Base-by-base conservation (phyloP, 257 asterid genomes). In the Phtheirospermum japonicum region DNA sequence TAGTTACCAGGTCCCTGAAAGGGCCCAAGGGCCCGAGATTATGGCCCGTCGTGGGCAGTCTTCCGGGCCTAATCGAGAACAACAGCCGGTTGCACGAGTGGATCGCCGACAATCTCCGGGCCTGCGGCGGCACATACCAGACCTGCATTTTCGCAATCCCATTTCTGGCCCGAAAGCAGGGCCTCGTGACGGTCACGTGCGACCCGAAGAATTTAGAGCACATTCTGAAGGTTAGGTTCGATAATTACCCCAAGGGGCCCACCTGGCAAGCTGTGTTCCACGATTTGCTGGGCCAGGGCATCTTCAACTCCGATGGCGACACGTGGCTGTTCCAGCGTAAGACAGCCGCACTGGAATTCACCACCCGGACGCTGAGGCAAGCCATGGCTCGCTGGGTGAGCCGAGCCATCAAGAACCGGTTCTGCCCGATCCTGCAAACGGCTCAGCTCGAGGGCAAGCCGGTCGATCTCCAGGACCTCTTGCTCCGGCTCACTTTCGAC, bases 351-450 rank as follows among this genome's bases (percentile, higher is more conserved):
- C 75, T 80, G 57, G 86, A 80, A 20, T 80, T 80, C 79, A 80
- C 86, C 72, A 80, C 86, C 52, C 73, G 86, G n/a, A 80, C 86
- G 2, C 76, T 80, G 32, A 55, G 83, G 58, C 86, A 80, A 68
- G 86, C 83, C 67, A 80, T 80, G 86, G 83, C 81, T 17, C 75
- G 86, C 0, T 80, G 86, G 86, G 86, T 80, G 46, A 80, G 69
- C 77, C 79, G 86, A 12, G 79, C 86, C 17, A 80, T 80, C 42
- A 72, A 61, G 76, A 26, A 60, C 7, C 11, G 86, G 23, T 69
- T 80, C 5, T 75, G 81, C 59, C 83, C 83, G 0, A 77, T 80
- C 42, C 9, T 80, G 8, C 16, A 13, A 8, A 19, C 72, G 54
- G 86, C 86, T 56, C 83, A 74, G 65, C 55, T 42, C 17, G 55